Percentiles rank a stretch among this genome's conserved stretches.
These are phyloP conservation scores for Mimosa pudica DNA, from an alignment of 306 rosid species.

Conservation along the genomic window DNA sequence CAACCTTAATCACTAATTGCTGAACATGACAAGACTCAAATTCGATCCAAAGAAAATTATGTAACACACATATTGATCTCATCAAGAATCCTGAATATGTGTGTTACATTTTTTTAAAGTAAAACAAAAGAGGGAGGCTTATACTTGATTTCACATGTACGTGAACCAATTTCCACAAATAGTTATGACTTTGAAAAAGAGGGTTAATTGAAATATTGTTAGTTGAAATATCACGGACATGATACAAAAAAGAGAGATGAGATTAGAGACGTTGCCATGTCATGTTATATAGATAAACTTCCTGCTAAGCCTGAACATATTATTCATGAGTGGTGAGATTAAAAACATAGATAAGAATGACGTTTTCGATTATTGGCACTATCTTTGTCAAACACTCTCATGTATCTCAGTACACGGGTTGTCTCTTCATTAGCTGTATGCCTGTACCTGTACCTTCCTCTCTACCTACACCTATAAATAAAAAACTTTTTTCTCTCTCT, in stretches of 20 bases:
- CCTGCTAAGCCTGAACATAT: neutral
- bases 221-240: neutral
- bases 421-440: neutral
- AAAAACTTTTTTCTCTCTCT: neutral
- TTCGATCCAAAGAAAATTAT: no score
- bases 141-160: no score
- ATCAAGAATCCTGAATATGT: no score
- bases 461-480: neutral
- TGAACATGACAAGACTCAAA: no score
- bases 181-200: neutral
- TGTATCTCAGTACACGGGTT: slow-evolving; percentile 9
- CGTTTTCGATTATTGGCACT: neutral
- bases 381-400: neutral
- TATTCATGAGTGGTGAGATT: neutral
- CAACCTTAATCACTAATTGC: no score
- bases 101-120: no score
- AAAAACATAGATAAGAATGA: neutral
- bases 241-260: neutral
- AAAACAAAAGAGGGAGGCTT: no score
- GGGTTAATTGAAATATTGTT: neutral
- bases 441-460: neutral
- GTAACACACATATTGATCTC: no score
- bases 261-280: neutral
- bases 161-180: no score
- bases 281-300: no score